A percentile compares a stretch with the other conserved stretches of the same genome.
These are phyloP conservation scores for Pseudomicrostroma phylloplanum DNA, from an alignment of 1,284 basidiomycete species.

Conservation along the genomic window DNA sequence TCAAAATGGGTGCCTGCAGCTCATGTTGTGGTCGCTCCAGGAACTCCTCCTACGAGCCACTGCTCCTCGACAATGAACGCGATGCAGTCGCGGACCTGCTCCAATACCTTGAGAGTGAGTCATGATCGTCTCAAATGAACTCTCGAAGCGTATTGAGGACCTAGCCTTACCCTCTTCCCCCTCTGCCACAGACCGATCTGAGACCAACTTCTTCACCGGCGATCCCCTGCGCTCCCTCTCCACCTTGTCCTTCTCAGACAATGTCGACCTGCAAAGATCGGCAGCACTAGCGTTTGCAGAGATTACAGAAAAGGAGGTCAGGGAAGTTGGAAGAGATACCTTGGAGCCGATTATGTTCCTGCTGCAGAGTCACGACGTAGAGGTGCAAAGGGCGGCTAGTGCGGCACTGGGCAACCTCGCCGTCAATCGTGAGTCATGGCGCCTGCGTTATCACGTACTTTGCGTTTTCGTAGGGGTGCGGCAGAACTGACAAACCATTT, in stretches of 20 bases:
- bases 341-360: slow-evolving; percentile 97
- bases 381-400: slow-evolving; percentile 95
- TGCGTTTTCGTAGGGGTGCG: too few species aligned
- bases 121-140: too few species aligned
- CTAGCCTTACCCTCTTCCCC: slow-evolving; percentile 65
- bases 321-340: slow-evolving; percentile 92
- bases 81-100: slow-evolving; percentile 96
- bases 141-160: background rate
- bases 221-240: slow-evolving; percentile 87
- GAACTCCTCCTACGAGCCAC: slow-evolving; percentile 62
- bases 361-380: slow-evolving; percentile 93
- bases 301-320: slow-evolving; percentile 98
- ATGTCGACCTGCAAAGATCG: slow-evolving; percentile 96
- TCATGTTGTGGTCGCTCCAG: slow-evolving; percentile 29
- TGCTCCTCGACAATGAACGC: slow-evolving; percentile 92
- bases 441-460: too few species aligned
- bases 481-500: too few species aligned
- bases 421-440: slow-evolving; percentile 63
- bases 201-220: slow-evolving; percentile 51
- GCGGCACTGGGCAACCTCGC: slow-evolving; percentile 98
- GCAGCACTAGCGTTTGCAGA: slow-evolving; percentile 98
- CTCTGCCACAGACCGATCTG: slow-evolving; percentile 37
- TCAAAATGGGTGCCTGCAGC: slow-evolving; percentile 26
- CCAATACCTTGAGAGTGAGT: slow-evolving; percentile 89
- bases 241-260: slow-evolving; percentile 96